Evolutionary conservation across 331 rosid species (phyloP).

Genomic region (Rosa hybrid): DNA sequence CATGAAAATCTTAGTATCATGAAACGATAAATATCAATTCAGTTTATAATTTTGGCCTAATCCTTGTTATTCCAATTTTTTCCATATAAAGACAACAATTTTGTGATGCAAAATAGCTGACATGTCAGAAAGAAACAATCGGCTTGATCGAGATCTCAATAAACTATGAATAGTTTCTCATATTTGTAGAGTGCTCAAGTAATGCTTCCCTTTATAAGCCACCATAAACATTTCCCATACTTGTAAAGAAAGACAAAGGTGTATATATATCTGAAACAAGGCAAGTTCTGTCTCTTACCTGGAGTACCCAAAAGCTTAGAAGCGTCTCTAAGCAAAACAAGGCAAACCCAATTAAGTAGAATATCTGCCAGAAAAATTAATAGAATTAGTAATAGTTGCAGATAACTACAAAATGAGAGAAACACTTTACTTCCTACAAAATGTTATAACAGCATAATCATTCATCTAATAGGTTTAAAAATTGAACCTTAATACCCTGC

Average conservation of each 20-base stretch:
- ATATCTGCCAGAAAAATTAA: constrained; percentile 56
- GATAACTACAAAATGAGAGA: constrained; percentile 3
- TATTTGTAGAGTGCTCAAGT: not conserved
- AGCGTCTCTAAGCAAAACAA: constrained; percentile 94
- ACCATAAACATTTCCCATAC: not conserved
- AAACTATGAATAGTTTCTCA: not conserved
- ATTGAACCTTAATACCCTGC: not conserved
- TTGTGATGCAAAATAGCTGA: not conserved
- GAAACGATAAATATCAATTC: not conserved
- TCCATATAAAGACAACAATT: not conserved
- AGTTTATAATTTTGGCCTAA: not conserved
- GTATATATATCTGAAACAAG: not conserved
- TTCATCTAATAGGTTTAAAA: not conserved
- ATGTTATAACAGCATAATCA: not conserved
- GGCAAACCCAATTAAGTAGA: constrained; percentile 88
- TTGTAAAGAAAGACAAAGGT: not conserved
- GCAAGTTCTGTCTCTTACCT: constrained; percentile 50
- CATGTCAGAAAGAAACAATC: not conserved
- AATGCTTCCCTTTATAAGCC: not conserved
- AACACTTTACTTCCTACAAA: not conserved
- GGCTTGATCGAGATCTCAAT: not conserved
- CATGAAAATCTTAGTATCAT: not conserved
- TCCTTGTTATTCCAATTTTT: not conserved
- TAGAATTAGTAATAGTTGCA: not conserved
- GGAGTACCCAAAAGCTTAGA: constrained; percentile 97